These are phyloP conservation scores for Phaeotremella skinneri DNA, from an alignment of 768 basidiomycete genomes.

Conservation along the genomic window DNA sequence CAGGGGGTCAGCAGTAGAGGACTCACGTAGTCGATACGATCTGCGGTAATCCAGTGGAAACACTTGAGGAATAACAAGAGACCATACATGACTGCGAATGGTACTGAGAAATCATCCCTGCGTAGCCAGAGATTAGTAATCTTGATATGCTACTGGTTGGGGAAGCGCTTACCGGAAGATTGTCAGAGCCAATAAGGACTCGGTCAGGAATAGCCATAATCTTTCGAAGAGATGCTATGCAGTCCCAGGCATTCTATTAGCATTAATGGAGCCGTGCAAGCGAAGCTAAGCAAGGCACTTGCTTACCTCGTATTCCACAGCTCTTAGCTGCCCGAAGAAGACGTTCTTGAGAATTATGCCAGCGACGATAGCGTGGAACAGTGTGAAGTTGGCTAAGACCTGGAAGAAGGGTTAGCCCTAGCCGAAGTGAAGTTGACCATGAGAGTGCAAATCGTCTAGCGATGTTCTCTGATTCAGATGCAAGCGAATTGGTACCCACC, in stretches of 20 bases:
- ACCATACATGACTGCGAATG: constrained; percentile 89
- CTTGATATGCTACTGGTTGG: neutral
- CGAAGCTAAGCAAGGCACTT: neutral
- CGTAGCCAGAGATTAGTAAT: neutral
- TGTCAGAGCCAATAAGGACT: constrained; percentile 91
- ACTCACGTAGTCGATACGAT: constrained; percentile 91
- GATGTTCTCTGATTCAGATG: constrained; percentile 6
- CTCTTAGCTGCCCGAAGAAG: constrained; percentile 84
- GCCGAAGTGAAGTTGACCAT: constrained; percentile 1
- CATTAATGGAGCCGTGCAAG: neutral
- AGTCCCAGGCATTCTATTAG: constrained; percentile 3
- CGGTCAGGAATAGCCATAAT: constrained; percentile 96
- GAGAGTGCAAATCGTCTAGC: constrained; percentile 9
- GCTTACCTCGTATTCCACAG: constrained; percentile 86
- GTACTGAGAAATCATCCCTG: constrained; percentile 49
- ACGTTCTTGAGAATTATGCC: constrained; percentile 77
- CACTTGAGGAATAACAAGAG: constrained; percentile 90
- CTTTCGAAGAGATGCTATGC: constrained; percentile 86
- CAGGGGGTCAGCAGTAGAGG: neutral
- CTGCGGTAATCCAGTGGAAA: constrained; percentile 94
- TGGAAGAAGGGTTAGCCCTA: no score
- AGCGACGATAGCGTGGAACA: constrained; percentile 70
- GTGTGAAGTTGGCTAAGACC: constrained; percentile 87
- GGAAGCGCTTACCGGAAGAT: constrained; percentile 67
- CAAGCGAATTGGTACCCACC: constrained; percentile 56